Evolutionary conservation across 2,329 filamentous ascomycete species (phyloP).

Genomic region (Colletotrichum kahawae): DNA sequence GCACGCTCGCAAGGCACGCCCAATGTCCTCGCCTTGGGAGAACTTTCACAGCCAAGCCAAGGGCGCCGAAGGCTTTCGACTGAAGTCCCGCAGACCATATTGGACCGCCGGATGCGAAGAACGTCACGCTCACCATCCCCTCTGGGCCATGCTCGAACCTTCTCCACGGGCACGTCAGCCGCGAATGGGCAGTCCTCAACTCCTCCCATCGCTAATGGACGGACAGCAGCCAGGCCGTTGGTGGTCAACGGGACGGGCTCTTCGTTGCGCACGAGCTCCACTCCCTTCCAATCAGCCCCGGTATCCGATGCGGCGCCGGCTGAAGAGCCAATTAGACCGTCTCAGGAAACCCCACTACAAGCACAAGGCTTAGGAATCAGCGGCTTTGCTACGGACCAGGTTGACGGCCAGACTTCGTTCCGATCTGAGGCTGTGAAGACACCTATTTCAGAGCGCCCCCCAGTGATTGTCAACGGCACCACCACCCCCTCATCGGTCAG

Average conservation of each 20-base stretch:
- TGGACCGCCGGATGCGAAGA: slow-evolving; percentile 58
- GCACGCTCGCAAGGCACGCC: slow-evolving; percentile 29
- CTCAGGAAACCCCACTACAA: slow-evolving; percentile 32
- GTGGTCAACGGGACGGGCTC: slow-evolving; percentile 61
- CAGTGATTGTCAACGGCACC: slow-evolving; percentile 41
- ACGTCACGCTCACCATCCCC: slow-evolving; percentile 63
- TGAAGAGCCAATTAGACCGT: slow-evolving; percentile 25
- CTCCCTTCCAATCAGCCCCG: slow-evolving; percentile 13
- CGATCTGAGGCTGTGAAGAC: slow-evolving; percentile 9
- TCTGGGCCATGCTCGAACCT: slow-evolving; percentile 52
- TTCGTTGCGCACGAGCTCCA: slow-evolving; percentile 38
- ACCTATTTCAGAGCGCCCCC: slow-evolving; percentile 29
- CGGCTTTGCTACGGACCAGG: not conserved
- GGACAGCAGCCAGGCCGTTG: slow-evolving; percentile 48
- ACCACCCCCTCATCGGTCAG: slow-evolving; percentile 16
- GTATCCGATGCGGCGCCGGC: slow-evolving; percentile 13
- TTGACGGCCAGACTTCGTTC: not conserved
- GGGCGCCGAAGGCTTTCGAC: slow-evolving; percentile 54
- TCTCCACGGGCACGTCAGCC: slow-evolving; percentile 45
- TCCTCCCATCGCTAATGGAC: slow-evolving; percentile 39
- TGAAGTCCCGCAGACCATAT: slow-evolving; percentile 57
- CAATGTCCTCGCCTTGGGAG: slow-evolving; percentile 52
- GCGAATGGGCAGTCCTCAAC: slow-evolving; percentile 43
- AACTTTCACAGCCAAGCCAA: slow-evolving; percentile 45
- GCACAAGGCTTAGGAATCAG: slow-evolving; percentile 25